A percentile compares a stretch with the other conserved stretches of the same genome.
These are phyloP conservation scores for Lactifluus volemus DNA, from an alignment of 768 basidiomycete species.

Conservation along the genomic window DNA sequence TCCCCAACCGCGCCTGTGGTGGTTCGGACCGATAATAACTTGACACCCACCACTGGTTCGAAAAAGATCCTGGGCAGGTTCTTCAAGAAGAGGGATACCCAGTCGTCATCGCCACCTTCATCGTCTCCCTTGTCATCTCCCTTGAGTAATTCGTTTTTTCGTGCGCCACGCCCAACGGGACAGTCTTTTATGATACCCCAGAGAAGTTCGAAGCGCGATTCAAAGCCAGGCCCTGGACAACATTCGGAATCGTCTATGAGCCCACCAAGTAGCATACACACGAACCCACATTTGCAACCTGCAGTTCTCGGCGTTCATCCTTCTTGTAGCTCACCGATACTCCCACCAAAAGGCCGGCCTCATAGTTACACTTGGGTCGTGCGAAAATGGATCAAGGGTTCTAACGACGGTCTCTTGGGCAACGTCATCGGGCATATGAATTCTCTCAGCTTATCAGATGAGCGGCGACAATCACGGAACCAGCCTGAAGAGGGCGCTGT, in stretches of 20 bases:
- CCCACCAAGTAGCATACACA: conserved; percentile 3
- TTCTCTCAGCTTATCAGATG: conserved; percentile 14
- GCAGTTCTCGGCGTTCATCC: conserved; percentile 65
- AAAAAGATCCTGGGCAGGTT: conserved; percentile 60
- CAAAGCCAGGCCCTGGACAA: conserved; percentile 12
- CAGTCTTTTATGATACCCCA: conserved; percentile 5
- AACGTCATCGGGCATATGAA: conserved; percentile 36
- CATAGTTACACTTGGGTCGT: conserved; percentile 68
- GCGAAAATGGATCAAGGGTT: conserved; percentile 62
- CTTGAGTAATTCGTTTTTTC: conserved; percentile 2
- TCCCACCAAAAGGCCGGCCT: conserved; percentile 32
- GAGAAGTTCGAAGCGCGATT: conserved; percentile 19
- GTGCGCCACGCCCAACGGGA: conserved; percentile 1
- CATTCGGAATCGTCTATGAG: background rate
- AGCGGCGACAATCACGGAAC: conserved; percentile 17
- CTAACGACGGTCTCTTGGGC: conserved; percentile 36
- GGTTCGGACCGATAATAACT: conserved; percentile 21
- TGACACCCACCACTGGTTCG: conserved; percentile 32
- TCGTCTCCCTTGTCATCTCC: background rate
- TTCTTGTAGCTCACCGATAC: conserved; percentile 42
- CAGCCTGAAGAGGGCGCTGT: conserved; percentile 26
- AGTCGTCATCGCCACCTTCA: conserved; percentile 15
- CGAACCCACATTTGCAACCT: conserved; percentile 27
- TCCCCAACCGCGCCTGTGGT: conserved; percentile 21
- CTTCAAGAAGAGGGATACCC: conserved; percentile 49